Conservation (phyloP, 148 eudicot genomes). For the Vaccinium corymbosum region DNA sequence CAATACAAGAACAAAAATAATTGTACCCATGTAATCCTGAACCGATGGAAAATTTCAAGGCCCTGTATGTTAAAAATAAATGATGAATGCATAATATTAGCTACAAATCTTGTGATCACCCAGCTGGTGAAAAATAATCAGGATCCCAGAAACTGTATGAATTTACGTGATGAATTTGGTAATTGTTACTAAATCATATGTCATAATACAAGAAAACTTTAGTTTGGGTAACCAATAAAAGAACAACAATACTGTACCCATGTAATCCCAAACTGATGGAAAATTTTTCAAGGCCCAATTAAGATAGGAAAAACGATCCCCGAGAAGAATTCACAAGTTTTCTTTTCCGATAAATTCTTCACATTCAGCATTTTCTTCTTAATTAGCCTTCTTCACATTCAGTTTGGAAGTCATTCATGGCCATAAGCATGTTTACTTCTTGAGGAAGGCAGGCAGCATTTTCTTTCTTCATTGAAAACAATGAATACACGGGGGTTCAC, state of each 20-base stretch:
- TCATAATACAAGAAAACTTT: not conserved
- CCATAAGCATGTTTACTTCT: not conserved
- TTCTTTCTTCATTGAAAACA: not conserved
- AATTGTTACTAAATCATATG: not conserved
- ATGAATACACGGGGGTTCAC: not conserved
- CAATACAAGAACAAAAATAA: too few species aligned
- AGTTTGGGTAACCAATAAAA: not conserved
- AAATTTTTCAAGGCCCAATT: not conserved
- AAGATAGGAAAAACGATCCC: not conserved
- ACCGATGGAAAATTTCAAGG: too few species aligned
- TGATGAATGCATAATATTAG: not conserved
- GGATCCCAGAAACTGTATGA: not conserved
- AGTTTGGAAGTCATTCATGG: not conserved
- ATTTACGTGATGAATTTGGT: not conserved
- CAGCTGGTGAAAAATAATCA: not conserved
- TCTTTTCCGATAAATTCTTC: not conserved
- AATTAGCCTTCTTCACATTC: not conserved
- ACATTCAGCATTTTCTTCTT: not conserved
- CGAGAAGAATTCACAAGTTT: conserved; percentile 2
- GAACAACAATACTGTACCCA: not conserved
- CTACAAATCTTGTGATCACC: not conserved
- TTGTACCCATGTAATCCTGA: too few species aligned
- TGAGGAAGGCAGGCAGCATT: not conserved
- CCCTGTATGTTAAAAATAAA: not conserved
- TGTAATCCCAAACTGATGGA: not conserved